These are phyloP conservation scores for Salix udensis DNA, from an alignment of 345 rosid species.

Conservation along the genomic window DNA sequence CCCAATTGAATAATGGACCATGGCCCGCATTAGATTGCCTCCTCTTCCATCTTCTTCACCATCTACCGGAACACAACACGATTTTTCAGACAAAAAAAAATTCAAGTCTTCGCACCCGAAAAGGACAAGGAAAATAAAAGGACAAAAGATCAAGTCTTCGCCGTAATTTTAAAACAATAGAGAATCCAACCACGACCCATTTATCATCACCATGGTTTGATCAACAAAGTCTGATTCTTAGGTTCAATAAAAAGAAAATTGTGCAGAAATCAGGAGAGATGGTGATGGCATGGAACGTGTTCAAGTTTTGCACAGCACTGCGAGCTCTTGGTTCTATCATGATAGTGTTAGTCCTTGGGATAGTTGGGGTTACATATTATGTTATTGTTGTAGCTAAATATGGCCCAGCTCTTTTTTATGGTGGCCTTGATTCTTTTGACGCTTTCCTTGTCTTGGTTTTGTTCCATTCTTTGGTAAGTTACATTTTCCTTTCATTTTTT, in stretches of 20 bases:
- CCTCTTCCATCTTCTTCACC: neutral
- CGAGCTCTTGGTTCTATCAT: slow-evolving; percentile 77
- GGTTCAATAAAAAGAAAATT: neutral
- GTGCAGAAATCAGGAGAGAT: slow-evolving; percentile 14
- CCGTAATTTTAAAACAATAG: neutral
- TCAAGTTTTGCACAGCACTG: slow-evolving; percentile 72
- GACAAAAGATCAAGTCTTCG: neutral
- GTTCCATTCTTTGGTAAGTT: slow-evolving; percentile 63
- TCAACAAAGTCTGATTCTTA: neutral
- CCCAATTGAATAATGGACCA: neutral
- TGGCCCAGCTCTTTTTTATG: slow-evolving; percentile 62
- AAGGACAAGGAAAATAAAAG: neutral
- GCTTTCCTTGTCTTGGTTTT: slow-evolving; percentile 41
- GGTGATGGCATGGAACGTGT: slow-evolving; percentile 71
- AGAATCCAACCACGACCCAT: slow-evolving; percentile 4
- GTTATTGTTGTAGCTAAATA: slow-evolving; percentile 54
- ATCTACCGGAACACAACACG: neutral
- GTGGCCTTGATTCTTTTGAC: slow-evolving; percentile 44
- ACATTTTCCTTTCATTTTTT: neutral
- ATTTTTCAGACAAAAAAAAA: neutral
- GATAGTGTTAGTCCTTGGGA: slow-evolving; percentile 59
- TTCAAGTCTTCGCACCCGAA: neutral
- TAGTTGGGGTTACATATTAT: slow-evolving; percentile 62
- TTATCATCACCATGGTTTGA: neutral
- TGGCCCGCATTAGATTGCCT: neutral